Conservation (phyloP, 352 stramenopile species). For the Phytophthora aleatoria region DNA sequence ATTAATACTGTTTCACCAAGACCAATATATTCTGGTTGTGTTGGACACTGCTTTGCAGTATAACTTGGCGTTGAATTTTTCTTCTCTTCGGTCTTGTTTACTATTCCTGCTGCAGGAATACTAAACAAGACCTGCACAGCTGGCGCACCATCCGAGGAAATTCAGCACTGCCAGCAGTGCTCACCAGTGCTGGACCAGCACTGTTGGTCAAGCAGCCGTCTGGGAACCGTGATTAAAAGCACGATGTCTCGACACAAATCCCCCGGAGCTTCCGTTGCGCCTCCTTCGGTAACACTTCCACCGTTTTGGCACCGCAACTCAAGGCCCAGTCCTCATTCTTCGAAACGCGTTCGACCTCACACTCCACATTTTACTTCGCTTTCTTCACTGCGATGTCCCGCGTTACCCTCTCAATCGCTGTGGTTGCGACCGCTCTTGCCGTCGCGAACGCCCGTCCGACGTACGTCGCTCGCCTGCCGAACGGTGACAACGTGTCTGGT, state of each 20-base stretch:
- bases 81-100: slow-evolving; percentile 1
- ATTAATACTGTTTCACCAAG: neutral
- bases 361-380: neutral
- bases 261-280: slow-evolving; percentile 6
- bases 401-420: slow-evolving; percentile 21
- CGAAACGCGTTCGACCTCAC: slow-evolving; percentile 15
- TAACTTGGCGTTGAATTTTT: slow-evolving; percentile 8
- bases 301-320: neutral
- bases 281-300: slow-evolving; percentile 1
- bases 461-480: slow-evolving; percentile 37
- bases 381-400: slow-evolving; percentile 11
- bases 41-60: slow-evolving; percentile 12
- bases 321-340: slow-evolving; percentile 4
- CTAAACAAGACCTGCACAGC: neutral
- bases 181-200: too few relatives aligned
- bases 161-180: too few relatives aligned
- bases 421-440: slow-evolving; percentile 19
- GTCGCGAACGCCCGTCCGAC: slow-evolving; percentile 25
- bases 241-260: slow-evolving; percentile 18
- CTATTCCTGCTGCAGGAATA: neutral
- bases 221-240: slow-evolving; percentile 18
- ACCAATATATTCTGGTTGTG: neutral
- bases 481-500: slow-evolving; percentile 37
- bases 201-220: too few relatives aligned
- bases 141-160: slow-evolving; percentile 4